phyloP scores from a whole-genome alignment of 768 basidiomycete species.

The Hydnomerulius pinastri region DNA sequence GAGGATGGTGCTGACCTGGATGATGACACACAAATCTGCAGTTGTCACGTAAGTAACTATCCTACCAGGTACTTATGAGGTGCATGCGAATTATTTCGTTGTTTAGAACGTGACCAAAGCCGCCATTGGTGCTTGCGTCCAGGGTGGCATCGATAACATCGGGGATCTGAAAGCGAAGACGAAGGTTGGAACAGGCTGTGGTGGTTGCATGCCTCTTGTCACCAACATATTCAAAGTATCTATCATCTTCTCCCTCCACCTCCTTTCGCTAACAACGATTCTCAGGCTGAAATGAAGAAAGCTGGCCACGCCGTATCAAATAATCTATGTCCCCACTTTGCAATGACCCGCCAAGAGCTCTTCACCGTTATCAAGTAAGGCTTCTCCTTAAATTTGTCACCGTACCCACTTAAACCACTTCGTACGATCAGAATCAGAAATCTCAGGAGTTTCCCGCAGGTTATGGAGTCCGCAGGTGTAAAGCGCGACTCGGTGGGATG shows the following conservation, averaged over 20 bases:
- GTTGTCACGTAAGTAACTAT: slow-evolving; percentile 51
- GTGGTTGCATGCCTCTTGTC: slow-evolving; percentile 66
- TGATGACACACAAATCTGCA: slow-evolving; percentile 72
- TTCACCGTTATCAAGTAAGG: slow-evolving; percentile 58
- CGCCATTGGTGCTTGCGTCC: slow-evolving; percentile 50
- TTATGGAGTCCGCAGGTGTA: slow-evolving; percentile 53
- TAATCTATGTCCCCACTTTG: slow-evolving; percentile 66
- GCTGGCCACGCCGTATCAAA: slow-evolving; percentile 59
- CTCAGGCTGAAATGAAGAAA: slow-evolving; percentile 65
- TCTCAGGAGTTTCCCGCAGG: slow-evolving; percentile 52
- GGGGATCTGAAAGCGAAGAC: slow-evolving; percentile 62
- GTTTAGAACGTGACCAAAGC: slow-evolving; percentile 64
- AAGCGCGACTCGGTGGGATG: slow-evolving; percentile 59
- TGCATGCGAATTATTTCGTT: not conserved
- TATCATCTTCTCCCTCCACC: not conserved
- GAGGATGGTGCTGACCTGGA: slow-evolving; percentile 67
- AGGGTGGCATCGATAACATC: slow-evolving; percentile 50
- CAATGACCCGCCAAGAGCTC: slow-evolving; percentile 63
- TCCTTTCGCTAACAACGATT: slow-evolving; percentile 16
- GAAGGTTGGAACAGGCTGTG: slow-evolving; percentile 73
- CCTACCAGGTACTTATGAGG: not conserved
- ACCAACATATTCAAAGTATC: slow-evolving; percentile 42
- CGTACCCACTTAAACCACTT: not conserved
- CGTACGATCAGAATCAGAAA: slow-evolving; percentile 57
- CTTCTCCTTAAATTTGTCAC: not conserved